These are phyloP conservation scores for Exophiala calicioides DNA, from an alignment of 2,329 filamentous ascomycete genomes.

Conservation along the genomic window DNA sequence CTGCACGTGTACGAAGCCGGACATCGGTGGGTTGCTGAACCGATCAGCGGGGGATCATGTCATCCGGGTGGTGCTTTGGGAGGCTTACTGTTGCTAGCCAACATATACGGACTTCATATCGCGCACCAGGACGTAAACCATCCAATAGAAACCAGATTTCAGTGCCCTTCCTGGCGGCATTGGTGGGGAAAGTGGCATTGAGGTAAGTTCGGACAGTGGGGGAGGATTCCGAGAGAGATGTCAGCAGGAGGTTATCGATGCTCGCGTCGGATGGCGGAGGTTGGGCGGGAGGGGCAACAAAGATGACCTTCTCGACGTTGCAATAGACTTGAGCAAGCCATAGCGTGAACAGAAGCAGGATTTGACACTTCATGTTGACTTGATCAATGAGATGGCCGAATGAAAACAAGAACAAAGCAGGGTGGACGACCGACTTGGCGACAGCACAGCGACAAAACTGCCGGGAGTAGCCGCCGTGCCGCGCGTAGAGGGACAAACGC, in stretches of 20 bases:
- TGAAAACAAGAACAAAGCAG: no score
- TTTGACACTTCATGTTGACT: background rate
- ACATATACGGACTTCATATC: slow-evolving; percentile 90
- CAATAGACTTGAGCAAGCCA: slow-evolving; percentile 46
- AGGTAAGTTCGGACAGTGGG: slow-evolving; percentile 64
- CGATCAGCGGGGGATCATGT: slow-evolving; percentile 4
- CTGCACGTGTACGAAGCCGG: slow-evolving; percentile 64
- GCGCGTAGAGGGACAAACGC: no score
- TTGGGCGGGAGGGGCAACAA: slow-evolving; percentile 67
- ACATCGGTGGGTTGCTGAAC: slow-evolving; percentile 83
- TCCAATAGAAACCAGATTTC: slow-evolving; percentile 80
- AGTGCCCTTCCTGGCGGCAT: slow-evolving; percentile 55
- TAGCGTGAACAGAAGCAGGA: slow-evolving; percentile 1
- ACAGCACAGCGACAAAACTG: no score
- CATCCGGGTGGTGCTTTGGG: slow-evolving; percentile 7
- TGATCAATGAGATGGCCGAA: background rate
- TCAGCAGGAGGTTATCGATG: slow-evolving; percentile 63
- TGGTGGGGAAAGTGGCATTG: slow-evolving; percentile 66
- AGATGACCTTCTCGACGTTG: slow-evolving; percentile 91
- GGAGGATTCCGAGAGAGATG: slow-evolving; percentile 61
- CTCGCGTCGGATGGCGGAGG: slow-evolving; percentile 58
- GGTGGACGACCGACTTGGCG: no score
- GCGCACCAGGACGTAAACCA: slow-evolving; percentile 65
- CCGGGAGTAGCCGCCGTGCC: no score
- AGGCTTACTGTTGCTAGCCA: slow-evolving; percentile 83